Conservation (phyloP, 2,329 filamentous ascomycete species). For the Exophiala sideris region DNA sequence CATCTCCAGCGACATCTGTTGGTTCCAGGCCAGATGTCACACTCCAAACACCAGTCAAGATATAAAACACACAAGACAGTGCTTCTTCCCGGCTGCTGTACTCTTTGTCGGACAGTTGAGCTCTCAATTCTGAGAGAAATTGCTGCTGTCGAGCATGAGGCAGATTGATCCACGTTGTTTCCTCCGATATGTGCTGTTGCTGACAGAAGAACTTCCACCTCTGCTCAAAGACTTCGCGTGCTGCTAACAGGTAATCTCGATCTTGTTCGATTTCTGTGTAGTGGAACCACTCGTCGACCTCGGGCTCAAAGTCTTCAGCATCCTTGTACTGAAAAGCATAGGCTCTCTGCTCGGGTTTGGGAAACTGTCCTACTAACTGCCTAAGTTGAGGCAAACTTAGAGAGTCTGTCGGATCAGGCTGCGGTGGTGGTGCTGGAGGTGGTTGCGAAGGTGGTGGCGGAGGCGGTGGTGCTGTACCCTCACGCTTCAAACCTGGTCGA, state of each 20-base stretch:
- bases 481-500: constrained; percentile 30
- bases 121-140: constrained; percentile 40
- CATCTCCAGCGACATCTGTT: constrained; percentile 3
- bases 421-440: constrained; percentile 38
- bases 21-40: constrained; percentile 56
- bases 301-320: constrained; percentile 71
- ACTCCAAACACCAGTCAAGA: constrained; percentile 68
- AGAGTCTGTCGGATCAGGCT: constrained; percentile 57
- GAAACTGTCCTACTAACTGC: constrained; percentile 70
- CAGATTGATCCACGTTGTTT: constrained; percentile 64
- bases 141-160: constrained; percentile 49
- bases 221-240: constrained; percentile 72
- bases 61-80: constrained; percentile 46
- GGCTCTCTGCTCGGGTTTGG: constrained; percentile 63
- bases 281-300: constrained; percentile 96
- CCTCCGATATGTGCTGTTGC: constrained; percentile 39
- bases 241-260: constrained; percentile 70
- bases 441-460: constrained; percentile 47
- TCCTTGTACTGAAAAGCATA: constrained; percentile 87
- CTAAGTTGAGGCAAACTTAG: constrained; percentile 71
- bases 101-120: constrained; percentile 38
- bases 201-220: constrained; percentile 63
- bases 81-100: constrained; percentile 43
- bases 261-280: constrained; percentile 73
- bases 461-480: constrained; percentile 37